Conservation (phyloP, 2,329 filamentous ascomycete species). For the Lasiodiplodia hormozganensis region DNA sequence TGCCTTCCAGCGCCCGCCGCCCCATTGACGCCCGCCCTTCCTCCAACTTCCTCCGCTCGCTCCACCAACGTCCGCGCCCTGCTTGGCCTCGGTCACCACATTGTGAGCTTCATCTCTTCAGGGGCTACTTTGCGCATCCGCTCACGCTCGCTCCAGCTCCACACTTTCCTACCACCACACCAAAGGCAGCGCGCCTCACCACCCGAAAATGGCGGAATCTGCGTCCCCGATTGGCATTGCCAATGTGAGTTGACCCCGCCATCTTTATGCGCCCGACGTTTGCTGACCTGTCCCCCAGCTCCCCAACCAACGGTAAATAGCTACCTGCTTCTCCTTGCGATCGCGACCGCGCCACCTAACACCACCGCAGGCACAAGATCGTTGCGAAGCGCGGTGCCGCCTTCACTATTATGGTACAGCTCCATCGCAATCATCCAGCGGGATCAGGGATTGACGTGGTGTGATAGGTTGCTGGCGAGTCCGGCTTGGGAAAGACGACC, state of each 20-base stretch:
- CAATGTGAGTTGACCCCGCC: conserved; percentile 63
- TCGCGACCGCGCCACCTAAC: conserved; percentile 40
- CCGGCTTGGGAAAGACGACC: conserved; percentile 97
- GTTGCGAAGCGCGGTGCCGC: conserved; percentile 87
- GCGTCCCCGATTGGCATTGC: conserved; percentile 75
- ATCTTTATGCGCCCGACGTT: not conserved
- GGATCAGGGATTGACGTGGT: conserved; percentile 37
- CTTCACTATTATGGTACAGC: conserved; percentile 96
- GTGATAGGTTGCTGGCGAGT: conserved; percentile 91
- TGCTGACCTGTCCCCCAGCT: conserved; percentile 58
- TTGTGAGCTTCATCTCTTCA: conserved; percentile 22
- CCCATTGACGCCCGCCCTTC: conserved; percentile 19
- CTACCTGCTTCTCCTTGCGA: conserved; percentile 25
- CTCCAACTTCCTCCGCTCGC: conserved; percentile 29
- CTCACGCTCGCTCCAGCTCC: conserved; percentile 26
- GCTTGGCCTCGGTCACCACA: conserved; percentile 7
- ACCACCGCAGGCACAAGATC: conserved; percentile 67
- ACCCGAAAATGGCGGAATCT: conserved; percentile 65
- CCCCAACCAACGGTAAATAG: conserved; percentile 70
- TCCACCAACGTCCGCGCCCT: conserved; percentile 8
- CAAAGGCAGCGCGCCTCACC: conserved; percentile 26
- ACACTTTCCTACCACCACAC: conserved; percentile 14
- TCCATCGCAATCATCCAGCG: not conserved
- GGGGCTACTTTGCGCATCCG: conserved; percentile 19
- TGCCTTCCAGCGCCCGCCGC: conserved; percentile 18